A percentile compares a stretch with the other conserved stretches of the same genome.
Conservation (phyloP, 2,329 filamentous ascomycete species). For the Rosellinia necatrix region DNA sequence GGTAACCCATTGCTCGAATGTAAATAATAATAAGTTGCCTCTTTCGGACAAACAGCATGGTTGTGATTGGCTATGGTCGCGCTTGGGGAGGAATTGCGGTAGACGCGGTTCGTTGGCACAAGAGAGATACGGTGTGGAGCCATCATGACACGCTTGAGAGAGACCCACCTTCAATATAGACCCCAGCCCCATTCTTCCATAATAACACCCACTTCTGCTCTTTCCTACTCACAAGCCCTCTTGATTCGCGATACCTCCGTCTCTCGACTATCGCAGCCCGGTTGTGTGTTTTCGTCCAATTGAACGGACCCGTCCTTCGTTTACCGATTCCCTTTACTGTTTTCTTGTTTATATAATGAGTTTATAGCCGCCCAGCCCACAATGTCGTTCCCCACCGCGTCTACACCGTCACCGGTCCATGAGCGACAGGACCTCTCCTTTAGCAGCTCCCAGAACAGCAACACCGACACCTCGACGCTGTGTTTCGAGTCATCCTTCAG, state of each 20-base stretch:
- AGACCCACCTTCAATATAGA: conserved; percentile 27
- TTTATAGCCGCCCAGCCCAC: conserved; percentile 27
- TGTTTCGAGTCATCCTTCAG: conserved; percentile 44
- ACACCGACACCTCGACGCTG: conserved; percentile 38
- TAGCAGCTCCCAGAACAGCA: conserved; percentile 37
- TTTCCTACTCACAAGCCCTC: conserved; percentile 20
- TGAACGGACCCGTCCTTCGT: conserved; percentile 17
- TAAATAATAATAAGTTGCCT: conserved; percentile 41
- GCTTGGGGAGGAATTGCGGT: conserved; percentile 20
- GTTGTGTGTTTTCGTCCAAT: conserved; percentile 3
- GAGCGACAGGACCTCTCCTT: conserved; percentile 34
- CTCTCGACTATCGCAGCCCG: neutral
- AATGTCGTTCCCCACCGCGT: conserved; percentile 38
- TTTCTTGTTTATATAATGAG: conserved; percentile 32
- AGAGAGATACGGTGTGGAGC: conserved; percentile 33
- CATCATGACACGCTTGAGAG: conserved; percentile 35
- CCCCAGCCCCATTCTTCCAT: conserved; percentile 30
- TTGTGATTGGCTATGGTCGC: conserved; percentile 35
- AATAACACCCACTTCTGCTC: conserved; percentile 30
- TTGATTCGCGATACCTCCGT: conserved; percentile 17
- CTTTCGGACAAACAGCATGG: conserved; percentile 32
- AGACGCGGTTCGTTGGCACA: conserved; percentile 31
- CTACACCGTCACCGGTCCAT: conserved; percentile 31
- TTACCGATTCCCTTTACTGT: neutral
- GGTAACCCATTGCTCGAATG: conserved; percentile 31